Evolutionary conservation across 495 filamentous ascomycete genomes (phyloP), one percentile per base, ranked within the genome.

Genomic region (Pseudomonodictys pantanalensis): DNA sequence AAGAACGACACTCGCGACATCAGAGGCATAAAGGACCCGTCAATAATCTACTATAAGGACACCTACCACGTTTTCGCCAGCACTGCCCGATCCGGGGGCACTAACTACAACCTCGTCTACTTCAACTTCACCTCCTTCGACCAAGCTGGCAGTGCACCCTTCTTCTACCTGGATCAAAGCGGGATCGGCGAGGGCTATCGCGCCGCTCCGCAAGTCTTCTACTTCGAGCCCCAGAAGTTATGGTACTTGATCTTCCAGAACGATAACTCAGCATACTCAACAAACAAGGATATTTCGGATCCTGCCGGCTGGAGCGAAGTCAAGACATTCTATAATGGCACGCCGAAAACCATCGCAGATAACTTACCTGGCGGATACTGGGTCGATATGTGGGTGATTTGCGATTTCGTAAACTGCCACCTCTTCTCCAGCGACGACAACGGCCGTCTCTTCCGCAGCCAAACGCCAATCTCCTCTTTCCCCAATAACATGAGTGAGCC

Each of bases 321-420:
- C 2, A 62, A 38, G 24, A 61, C 39, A 29, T 65, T 62, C 56
- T 68, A 59, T 29, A 53, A n/a, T 42, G 26, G 54, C 56, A 50
- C 35, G 38, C 65, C 57, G 15, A 48, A 23, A n/a, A 58, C 53
- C 22, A 58, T 62, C 41, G 24, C 32, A 17, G 12, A 57, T 18
- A 61, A 53, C 47, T 33, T 58, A 26, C 56, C 48, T n/a, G 26
- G n/a, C 20, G 60, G 60, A 25, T 60, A 64, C 32, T 68, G 65
- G 65, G 65, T 68, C 25, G 65, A 68, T 46, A 68, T 68, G 65
- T 68, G 65, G 65, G 51, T 64, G 0, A 68, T 68, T 25, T 68
- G 65, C 52, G 65, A 68, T 44, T 23, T 24, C 30, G 29, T 56
- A 5, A 47, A 51, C 26, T 68, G 65, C 56, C 49, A 68, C 51